Evolutionary conservation across 2,329 filamentous ascomycete species (phyloP).

Genomic region (Botrytis aclada): DNA sequence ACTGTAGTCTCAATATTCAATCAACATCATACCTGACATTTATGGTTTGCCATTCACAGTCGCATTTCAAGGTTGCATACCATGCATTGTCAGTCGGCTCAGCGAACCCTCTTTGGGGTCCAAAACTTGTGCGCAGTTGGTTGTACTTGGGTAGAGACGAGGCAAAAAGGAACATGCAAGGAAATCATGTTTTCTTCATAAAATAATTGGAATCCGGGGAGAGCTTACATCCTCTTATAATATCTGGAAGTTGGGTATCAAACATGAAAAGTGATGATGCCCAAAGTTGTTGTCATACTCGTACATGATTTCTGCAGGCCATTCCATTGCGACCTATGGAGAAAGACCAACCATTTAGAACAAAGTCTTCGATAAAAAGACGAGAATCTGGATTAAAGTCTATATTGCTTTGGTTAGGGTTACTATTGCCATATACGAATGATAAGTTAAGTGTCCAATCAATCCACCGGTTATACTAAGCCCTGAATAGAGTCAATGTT

Average conservation of each 20-base stretch:
- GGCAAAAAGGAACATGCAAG: constrained; percentile 9
- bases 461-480: background rate
- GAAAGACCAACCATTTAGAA: background rate
- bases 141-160: constrained; percentile 8
- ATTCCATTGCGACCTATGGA: background rate
- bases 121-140: background rate
- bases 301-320: constrained; percentile 15
- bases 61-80: background rate
- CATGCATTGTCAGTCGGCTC: background rate
- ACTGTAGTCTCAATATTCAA: background rate
- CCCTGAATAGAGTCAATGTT: background rate
- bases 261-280: constrained; percentile 9
- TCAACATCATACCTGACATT: background rate
- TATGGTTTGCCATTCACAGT: background rate
- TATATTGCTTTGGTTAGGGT: background rate
- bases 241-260: constrained; percentile 8
- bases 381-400: background rate
- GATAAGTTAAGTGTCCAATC: background rate
- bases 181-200: background rate
- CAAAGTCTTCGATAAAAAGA: background rate
- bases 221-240: constrained; percentile 15
- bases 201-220: background rate
- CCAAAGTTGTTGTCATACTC: constrained; percentile 13
- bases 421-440: background rate
- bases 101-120: background rate